A percentile compares a stretch with the other conserved stretches of the same genome.
These are phyloP conservation scores for Hysterangium stoloniferum DNA, from an alignment of 768 basidiomycete species.

Conservation along the genomic window DNA sequence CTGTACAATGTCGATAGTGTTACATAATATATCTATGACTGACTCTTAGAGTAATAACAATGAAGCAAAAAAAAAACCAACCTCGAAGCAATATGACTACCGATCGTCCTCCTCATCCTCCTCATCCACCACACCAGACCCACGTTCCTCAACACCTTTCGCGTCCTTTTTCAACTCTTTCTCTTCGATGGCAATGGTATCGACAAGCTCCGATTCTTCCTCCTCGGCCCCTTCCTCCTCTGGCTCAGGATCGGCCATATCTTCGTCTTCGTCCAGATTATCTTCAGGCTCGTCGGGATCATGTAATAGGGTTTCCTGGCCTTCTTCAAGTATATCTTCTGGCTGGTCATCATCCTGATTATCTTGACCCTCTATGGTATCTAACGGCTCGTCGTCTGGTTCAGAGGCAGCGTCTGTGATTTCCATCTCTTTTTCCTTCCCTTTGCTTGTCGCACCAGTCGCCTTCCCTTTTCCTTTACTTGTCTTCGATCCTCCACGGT, in stretches of 20 bases:
- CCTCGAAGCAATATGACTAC: no score
- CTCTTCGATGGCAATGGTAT: conserved; percentile 2
- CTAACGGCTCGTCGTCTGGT: neutral
- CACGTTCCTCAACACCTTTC: conserved; percentile 4
- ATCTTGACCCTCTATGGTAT: neutral
- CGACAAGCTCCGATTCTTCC: conserved; percentile 2
- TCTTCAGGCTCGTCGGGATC: conserved; percentile 1
- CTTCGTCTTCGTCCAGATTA: conserved; percentile 7
- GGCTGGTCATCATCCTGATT: neutral
- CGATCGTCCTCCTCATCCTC: no score
- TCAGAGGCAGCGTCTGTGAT: neutral
- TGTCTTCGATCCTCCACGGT: conserved; percentile 7
- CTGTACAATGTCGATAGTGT: no score
- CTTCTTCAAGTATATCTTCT: neutral
- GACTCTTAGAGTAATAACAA: no score
- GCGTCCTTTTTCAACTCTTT: neutral
- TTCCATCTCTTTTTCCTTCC: neutral
- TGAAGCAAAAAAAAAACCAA: no score
- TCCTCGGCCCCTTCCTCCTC: conserved; percentile 4
- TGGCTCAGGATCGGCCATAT: neutral
- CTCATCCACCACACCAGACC: no score
- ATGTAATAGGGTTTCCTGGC: neutral
- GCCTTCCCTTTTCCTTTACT: conserved; percentile 4
- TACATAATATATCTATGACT: no score
- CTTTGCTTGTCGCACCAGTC: neutral